A percentile compares a stretch with the other conserved stretches of the same genome.
Evolutionary conservation across 2,329 filamentous ascomycete species (phyloP).

Genomic region (Gaeumannomyces tritici): DNA sequence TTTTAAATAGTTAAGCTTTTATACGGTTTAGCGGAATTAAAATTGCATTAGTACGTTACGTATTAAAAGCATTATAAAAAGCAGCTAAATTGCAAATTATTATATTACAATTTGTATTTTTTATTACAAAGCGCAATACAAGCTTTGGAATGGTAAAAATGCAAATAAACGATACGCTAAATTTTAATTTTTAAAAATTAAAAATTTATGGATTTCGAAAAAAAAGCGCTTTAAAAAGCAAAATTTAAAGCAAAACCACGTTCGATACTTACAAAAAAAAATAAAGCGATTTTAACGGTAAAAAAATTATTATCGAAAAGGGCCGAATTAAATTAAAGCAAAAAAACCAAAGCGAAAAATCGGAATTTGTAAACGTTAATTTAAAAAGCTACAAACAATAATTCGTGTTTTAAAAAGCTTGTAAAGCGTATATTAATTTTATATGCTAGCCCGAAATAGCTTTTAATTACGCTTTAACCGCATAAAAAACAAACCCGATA

Average conservation of each 20-base stretch:
- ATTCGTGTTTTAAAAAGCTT: neutral
- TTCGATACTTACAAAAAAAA: too few relatives aligned
- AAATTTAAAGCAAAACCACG: neutral
- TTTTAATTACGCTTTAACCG: neutral
- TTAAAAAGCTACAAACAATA: neutral
- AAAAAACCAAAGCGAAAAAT: neutral
- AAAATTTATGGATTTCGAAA: neutral
- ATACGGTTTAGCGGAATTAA: neutral
- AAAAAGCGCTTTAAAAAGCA: neutral
- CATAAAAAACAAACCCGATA: too few relatives aligned
- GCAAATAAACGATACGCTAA: too few relatives aligned
- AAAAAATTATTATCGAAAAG: too few relatives aligned
- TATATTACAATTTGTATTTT: too few relatives aligned
- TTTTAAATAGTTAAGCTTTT: neutral
- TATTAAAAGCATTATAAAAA: neutral
- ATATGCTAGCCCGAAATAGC: neutral
- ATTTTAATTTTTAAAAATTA: too few relatives aligned
- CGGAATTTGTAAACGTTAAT: neutral
- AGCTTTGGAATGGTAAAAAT: too few relatives aligned
- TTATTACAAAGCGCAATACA: too few relatives aligned
- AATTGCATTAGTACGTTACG: neutral
- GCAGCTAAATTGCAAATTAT: too few relatives aligned
- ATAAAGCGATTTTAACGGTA: too few relatives aligned
- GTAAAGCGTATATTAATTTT: neutral
- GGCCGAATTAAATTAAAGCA: too few relatives aligned